Base-by-base conservation (phyloP, 768 basidiomycete species). In the Tricholoma hemisulphureum region DNA sequence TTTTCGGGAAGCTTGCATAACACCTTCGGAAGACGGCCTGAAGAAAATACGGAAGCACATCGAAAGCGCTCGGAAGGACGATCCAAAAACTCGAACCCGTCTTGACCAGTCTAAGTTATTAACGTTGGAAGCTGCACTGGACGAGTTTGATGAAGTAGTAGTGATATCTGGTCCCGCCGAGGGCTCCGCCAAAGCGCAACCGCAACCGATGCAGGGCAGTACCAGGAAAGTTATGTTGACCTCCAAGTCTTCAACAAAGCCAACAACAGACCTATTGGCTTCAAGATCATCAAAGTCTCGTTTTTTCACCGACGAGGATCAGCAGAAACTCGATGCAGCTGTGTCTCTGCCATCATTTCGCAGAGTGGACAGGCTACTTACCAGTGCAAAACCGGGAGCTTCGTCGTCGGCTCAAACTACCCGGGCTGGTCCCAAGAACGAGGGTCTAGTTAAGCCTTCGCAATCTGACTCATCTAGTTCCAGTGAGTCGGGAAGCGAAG, bases 41-140 rank as follows among this genome's bases (percentile, higher is more conserved):
- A 71, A 75, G 53, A 90, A 89, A 64, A 77, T 97, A 56, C 81
- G 82, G 53, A 87, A 81, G 63, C 81, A 85, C 56, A 75, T 90
- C 31, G 79, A 84, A 20, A 80, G 80, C 63, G 82, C 83, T n/a
- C 80, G 82, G 35, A 81, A 76, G 59, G 39, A 51, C 16, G 80
- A 77, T 32, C 61, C 77, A 0, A 68, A 75, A 23, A 69, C 71
- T 21, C 82, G 77, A 63, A 89, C 82, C 43, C 81, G 84, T 18
- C 75, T 84, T 18, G 80, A 87, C 64, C 67, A 79, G 7, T 73
- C 80, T 31, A 84, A 89, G 45, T 70, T 95, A 52, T 72, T 81
- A 13, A 77, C 84, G 52, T 77, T 97, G 21, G 86, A 89, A 55
- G 84, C 85, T 43, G 77, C 86, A 6, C 74, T 97, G 6, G 76